These are phyloP conservation scores for Trichoderma polysporum DNA, from an alignment of 2,329 filamentous ascomycete species.

Conservation along the genomic window DNA sequence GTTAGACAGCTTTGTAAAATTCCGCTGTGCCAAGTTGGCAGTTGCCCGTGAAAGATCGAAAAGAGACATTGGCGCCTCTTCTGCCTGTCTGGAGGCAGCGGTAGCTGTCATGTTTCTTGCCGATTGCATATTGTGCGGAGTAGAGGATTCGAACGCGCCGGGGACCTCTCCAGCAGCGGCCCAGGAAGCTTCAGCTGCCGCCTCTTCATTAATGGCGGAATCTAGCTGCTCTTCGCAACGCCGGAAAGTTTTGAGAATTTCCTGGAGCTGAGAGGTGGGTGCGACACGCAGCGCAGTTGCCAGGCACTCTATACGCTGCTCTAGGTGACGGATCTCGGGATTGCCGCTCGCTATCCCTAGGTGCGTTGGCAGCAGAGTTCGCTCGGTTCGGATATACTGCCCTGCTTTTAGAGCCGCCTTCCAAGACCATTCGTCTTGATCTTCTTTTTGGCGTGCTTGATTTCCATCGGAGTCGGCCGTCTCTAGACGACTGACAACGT, in stretches of 20 bases:
- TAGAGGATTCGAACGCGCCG: constrained; percentile 49
- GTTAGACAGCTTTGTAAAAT: constrained; percentile 56
- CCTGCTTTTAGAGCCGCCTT: constrained; percentile 76
- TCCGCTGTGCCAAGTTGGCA: constrained; percentile 57
- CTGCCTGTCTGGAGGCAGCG: constrained; percentile 38
- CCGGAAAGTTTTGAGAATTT: constrained; percentile 73
- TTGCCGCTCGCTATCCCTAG: constrained; percentile 60
- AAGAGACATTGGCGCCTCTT: constrained; percentile 63
- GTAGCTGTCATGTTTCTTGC: constrained; percentile 38
- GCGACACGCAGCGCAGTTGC: constrained; percentile 73
- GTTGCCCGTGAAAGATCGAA: constrained; percentile 64
- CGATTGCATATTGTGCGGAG: constrained; percentile 28
- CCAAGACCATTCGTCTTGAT: constrained; percentile 70
- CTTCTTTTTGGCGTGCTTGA: constrained; percentile 10
- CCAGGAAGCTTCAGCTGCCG: constrained; percentile 67
- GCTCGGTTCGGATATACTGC: constrained; percentile 61
- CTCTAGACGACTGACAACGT: constrained; percentile 69
- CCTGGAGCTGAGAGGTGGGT: constrained; percentile 66
- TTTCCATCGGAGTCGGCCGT: constrained; percentile 20
- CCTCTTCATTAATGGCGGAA: constrained; percentile 63
- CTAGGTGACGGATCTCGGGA: constrained; percentile 66
- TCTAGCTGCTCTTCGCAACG: constrained; percentile 77
- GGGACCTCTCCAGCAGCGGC: constrained; percentile 65
- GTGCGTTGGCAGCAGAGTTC: constrained; percentile 57
- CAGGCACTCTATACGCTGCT: constrained; percentile 79